Evolutionary conservation across 495 filamentous ascomycete species (phyloP).

Genomic region (Podospora anserina): DNA sequence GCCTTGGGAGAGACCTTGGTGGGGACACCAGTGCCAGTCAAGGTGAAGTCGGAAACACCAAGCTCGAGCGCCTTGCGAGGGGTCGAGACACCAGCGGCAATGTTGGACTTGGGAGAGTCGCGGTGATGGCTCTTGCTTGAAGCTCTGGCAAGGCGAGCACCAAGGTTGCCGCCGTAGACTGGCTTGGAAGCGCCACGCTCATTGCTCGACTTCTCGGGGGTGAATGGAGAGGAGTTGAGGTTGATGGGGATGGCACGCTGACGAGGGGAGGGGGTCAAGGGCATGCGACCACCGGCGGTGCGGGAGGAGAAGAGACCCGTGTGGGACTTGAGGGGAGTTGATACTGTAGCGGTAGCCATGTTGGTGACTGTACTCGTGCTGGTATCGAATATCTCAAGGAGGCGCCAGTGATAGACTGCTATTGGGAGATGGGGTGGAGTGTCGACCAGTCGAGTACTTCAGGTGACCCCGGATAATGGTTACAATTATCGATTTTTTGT

Average conservation of each 20-base stretch:
- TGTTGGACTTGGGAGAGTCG: slow-evolving; percentile 92
- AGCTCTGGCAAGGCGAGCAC: slow-evolving; percentile 65
- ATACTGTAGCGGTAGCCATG: slow-evolving; percentile 87
- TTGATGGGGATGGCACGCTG: slow-evolving; percentile 48
- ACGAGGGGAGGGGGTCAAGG: slow-evolving; percentile 87
- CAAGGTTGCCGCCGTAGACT: slow-evolving; percentile 66
- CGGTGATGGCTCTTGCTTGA: slow-evolving; percentile 55
- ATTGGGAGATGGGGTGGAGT: background rate
- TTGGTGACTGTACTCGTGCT: slow-evolving; percentile 36
- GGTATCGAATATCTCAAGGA: slow-evolving; percentile 42
- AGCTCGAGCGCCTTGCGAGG: slow-evolving; percentile 80
- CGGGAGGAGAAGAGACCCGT: slow-evolving; percentile 86
- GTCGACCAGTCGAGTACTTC: background rate
- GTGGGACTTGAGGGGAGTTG: slow-evolving; percentile 91
- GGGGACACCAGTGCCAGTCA: slow-evolving; percentile 72
- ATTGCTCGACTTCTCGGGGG: slow-evolving; percentile 64
- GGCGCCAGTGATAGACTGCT: background rate
- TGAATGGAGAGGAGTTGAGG: slow-evolving; percentile 68
- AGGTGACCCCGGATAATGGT: background rate
- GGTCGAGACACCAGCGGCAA: slow-evolving; percentile 64
- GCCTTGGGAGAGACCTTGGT: slow-evolving; percentile 67
- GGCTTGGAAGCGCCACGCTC: slow-evolving; percentile 58
- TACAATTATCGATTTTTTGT: background rate
- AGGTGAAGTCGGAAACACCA: slow-evolving; percentile 86
- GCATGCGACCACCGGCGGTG: slow-evolving; percentile 91